These are phyloP conservation scores for Aspergillus hortae DNA, from an alignment of 2,329 filamentous ascomycete species.

Conservation along the genomic window DNA sequence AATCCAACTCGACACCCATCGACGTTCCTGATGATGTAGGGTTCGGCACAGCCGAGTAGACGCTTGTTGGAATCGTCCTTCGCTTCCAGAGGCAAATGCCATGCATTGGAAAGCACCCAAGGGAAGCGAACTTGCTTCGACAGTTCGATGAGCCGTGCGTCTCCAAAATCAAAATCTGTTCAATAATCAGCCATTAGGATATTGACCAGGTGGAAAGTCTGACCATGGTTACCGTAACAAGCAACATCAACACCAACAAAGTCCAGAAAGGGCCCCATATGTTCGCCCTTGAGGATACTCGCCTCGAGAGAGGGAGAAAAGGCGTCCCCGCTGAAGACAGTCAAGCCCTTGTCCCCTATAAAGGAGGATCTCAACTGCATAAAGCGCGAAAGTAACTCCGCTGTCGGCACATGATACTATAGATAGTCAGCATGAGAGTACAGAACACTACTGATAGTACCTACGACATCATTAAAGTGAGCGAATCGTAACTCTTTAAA, in stretches of 20 bases:
- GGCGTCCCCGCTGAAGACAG: constrained; percentile 15
- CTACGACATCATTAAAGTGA: constrained; percentile 10
- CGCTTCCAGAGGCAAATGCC: neutral
- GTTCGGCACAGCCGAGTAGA: constrained; percentile 6
- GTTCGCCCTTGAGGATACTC: constrained; percentile 14
- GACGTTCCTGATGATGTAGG: constrained; percentile 9
- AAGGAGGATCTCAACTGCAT: constrained; percentile 2
- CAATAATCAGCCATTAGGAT: neutral
- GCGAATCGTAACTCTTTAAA: constrained; percentile 4
- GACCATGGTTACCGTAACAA: constrained; percentile 18
- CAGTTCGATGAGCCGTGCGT: constrained; percentile 11
- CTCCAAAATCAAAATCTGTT: constrained; percentile 14
- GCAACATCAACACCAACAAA: constrained; percentile 10
- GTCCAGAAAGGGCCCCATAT: constrained; percentile 14
- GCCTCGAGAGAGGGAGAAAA: constrained; percentile 18
- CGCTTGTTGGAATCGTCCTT: neutral
- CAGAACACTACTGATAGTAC: neutral
- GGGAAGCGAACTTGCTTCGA: constrained; percentile 10
- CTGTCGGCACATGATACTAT: constrained; percentile 9
- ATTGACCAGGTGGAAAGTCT: neutral
- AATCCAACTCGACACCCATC: constrained; percentile 11
- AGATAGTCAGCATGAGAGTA: neutral
- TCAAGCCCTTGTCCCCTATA: neutral
- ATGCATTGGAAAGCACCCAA: constrained; percentile 9
- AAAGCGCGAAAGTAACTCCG: constrained; percentile 1